These are phyloP conservation scores for Exophiala bonariae DNA, from an alignment of 2,329 filamentous ascomycete genomes.

Conservation along the genomic window DNA sequence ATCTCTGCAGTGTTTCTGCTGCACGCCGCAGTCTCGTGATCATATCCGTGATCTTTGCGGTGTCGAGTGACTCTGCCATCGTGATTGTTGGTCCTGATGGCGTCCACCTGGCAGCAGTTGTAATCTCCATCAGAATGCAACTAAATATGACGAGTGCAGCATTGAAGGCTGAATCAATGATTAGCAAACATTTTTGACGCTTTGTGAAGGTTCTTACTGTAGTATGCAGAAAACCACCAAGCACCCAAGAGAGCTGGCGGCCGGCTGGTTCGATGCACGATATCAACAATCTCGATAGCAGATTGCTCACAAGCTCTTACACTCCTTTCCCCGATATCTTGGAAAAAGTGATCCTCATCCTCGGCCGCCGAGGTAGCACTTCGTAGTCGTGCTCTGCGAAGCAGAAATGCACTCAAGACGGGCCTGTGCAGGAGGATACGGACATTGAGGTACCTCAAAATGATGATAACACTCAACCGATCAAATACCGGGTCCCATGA, in stretches of 20 bases:
- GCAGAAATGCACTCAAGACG: conserved; percentile 18
- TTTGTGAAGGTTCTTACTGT: conserved; percentile 29
- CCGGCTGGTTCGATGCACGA: conserved; percentile 26
- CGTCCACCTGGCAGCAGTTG: conserved; percentile 8
- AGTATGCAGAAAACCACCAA: conserved; percentile 46
- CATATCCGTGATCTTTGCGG: conserved; percentile 16
- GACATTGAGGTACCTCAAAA: conserved; percentile 20
- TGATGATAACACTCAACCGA: conserved; percentile 22
- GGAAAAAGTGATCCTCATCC: conserved; percentile 18
- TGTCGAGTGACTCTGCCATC: conserved; percentile 8
- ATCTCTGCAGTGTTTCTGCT: conserved; percentile 15
- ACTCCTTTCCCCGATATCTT: conserved; percentile 20
- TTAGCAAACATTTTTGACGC: conserved; percentile 17
- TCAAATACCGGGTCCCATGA: conserved; percentile 21
- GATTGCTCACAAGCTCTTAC: conserved; percentile 32
- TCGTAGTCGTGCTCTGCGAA: conserved; percentile 9
- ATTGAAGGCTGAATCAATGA: conserved; percentile 31
- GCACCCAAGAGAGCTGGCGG: conserved; percentile 35
- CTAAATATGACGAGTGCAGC: conserved; percentile 37
- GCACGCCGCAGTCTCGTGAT: conserved; percentile 15
- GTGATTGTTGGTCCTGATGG: conserved; percentile 5
- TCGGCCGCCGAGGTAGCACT: background rate
- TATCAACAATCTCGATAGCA: conserved; percentile 37
- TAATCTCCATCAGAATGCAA: conserved; percentile 18
- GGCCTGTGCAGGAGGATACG: conserved; percentile 22